phyloP scores from a whole-genome alignment of 768 basidiomycete genomes.

The Mycena polygramma region DNA sequence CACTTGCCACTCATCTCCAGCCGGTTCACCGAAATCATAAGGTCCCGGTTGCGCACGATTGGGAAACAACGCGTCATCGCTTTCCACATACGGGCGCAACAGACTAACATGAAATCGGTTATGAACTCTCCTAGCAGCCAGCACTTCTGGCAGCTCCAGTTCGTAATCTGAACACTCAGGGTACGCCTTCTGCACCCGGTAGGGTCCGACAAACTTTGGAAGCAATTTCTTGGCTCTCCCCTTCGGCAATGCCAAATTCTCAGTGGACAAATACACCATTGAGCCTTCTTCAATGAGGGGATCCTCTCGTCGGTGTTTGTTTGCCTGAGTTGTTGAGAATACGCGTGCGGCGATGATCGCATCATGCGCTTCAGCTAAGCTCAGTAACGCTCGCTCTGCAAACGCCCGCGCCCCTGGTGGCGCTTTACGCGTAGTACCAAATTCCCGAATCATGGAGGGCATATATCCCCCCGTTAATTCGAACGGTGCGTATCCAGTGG shows the following conservation, averaged over 20 bases:
- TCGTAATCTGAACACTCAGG: slow-evolving; percentile 44
- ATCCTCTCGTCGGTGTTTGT: slow-evolving; percentile 37
- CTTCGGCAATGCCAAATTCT: slow-evolving; percentile 51
- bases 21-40: slow-evolving; percentile 51
- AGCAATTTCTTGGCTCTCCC: slow-evolving; percentile 49
- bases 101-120: slow-evolving; percentile 12
- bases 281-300: slow-evolving; percentile 38
- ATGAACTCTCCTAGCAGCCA: slow-evolving; percentile 33
- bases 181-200: slow-evolving; percentile 37
- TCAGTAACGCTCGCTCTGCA: not conserved
- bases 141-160: slow-evolving; percentile 44
- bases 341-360: slow-evolving; percentile 49
- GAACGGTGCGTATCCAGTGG: slow-evolving; percentile 14
- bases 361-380: not conserved
- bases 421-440: not conserved
- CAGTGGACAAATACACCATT: slow-evolving; percentile 51
- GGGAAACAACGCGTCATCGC: slow-evolving; percentile 53
- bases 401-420: not conserved
- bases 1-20: slow-evolving; percentile 54
- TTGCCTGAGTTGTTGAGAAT: slow-evolving; percentile 21
- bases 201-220: slow-evolving; percentile 43
- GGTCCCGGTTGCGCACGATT: slow-evolving; percentile 40
- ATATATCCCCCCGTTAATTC: not conserved
- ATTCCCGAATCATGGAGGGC: not conserved
- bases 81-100: slow-evolving; percentile 51